Base-by-base conservation (phyloP, 2,329 filamentous ascomycete genomes). In the Exophiala bonariae region DNA sequence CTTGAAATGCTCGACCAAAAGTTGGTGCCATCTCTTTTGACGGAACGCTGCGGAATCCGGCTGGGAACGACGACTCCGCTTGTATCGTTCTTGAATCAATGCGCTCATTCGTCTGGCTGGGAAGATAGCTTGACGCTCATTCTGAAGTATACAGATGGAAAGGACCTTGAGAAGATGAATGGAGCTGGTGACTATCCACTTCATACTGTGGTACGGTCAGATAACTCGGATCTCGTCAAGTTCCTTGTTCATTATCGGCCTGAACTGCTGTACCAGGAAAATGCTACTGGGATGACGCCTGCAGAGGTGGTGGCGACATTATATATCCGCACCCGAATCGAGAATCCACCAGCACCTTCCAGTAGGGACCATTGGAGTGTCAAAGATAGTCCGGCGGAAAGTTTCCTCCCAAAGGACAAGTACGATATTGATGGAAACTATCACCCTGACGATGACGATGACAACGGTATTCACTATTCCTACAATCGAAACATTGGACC, bases 231-330 rank as follows among this genome's bases (percentile, higher is more conserved):
- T 30, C 68, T 83, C 1, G 73, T 76, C 11, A 70, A 81, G 56
- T 74, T 87, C 20, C 82, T 87, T 3, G 66, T 90, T 9, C 68
- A 78, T 8, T 70, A 70, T 55, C 73, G 79, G 14, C 79, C 84
- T 0, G 72, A 74, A 19, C 71, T 90, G 2, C 68, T 89, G 0
- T 76, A 80, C 56, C 79, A 83, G 17, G 89, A 93, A 63, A 91
- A 91, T 56, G 81, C 86, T 0, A 86, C 86, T 0, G 89, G 89
- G 2, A 77, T 80, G 13, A 93, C 87, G 0, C 85, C 88, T 0
- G 74, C 77, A 20, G 87, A 93, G 58, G 67, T 87, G 39, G 81
- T 83, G 0, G 71, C 79, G 41, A 82, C 86, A 42, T 64, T 66
- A 1, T 75, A 60, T 3, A 50, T 69, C 60, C 23, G 58, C 26